A percentile compares a stretch with the other conserved stretches of the same genome.
Evolutionary conservation across 2,329 filamentous ascomycete species (phyloP).

Genomic region (Ophidiomyces ophidiicola): DNA sequence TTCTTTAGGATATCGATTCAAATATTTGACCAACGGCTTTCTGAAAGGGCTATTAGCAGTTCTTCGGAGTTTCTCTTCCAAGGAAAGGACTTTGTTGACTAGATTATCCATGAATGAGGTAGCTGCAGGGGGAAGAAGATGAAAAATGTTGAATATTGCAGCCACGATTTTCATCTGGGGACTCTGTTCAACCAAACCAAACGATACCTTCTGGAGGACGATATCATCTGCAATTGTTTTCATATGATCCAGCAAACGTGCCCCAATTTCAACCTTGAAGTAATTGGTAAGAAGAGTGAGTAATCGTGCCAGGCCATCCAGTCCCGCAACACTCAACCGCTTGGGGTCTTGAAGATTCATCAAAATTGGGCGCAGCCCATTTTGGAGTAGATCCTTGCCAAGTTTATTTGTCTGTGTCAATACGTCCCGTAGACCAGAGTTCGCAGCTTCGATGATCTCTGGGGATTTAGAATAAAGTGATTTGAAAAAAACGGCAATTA

Average conservation of each 20-base stretch:
- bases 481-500: conserved; percentile 96
- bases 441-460: conserved; percentile 86
- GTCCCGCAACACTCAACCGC: conserved; percentile 71
- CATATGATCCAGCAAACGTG: conserved; percentile 84
- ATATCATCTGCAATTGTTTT: conserved; percentile 74
- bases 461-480: conserved; percentile 86
- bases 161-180: conserved; percentile 87
- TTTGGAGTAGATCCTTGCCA: conserved; percentile 89
- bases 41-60: conserved; percentile 89
- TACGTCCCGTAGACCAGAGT: conserved; percentile 77
- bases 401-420: conserved; percentile 80
- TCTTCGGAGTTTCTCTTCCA: conserved; percentile 72
- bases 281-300: conserved; percentile 90
- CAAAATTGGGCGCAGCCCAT: conserved; percentile 84
- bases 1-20: conserved; percentile 86
- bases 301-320: conserved; percentile 82
- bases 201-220: conserved; percentile 77
- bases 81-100: conserved; percentile 75
- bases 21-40: conserved; percentile 76
- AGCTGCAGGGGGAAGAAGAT: conserved; percentile 81
- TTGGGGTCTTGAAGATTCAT: conserved; percentile 93
- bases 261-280: conserved; percentile 97
- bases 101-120: conserved; percentile 83
- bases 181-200: conserved; percentile 88
- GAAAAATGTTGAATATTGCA: conserved; percentile 92